Conservation (phyloP, 768 basidiomycete genomes). For the Phanerodontia chrysosporium region DNA sequence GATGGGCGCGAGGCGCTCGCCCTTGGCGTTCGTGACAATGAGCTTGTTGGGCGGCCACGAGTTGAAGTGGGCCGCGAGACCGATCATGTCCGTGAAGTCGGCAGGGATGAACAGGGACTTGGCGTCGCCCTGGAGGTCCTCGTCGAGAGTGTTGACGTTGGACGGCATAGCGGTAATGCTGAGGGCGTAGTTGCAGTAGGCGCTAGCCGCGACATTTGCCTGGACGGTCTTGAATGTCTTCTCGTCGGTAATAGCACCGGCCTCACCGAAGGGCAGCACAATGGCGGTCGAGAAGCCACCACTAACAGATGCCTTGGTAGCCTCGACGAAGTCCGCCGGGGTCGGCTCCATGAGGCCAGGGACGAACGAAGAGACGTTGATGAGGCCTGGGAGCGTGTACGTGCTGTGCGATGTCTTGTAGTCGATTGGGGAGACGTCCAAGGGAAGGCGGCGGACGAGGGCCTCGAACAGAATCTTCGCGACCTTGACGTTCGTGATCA, state of each 20-base stretch:
- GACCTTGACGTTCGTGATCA: slow-evolving; percentile 98
- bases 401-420: slow-evolving; percentile 92
- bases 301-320: slow-evolving; percentile 78
- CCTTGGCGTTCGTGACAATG: slow-evolving; percentile 92
- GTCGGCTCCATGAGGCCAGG: slow-evolving; percentile 57
- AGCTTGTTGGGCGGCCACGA: slow-evolving; percentile 89
- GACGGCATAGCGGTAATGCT: slow-evolving; percentile 68
- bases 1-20: slow-evolving; percentile 88
- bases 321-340: slow-evolving; percentile 58
- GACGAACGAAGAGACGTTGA: slow-evolving; percentile 86
- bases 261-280: slow-evolving; percentile 67
- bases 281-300: slow-evolving; percentile 88
- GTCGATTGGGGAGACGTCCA: slow-evolving; percentile 88
- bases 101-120: slow-evolving; percentile 88
- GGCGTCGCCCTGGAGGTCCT: slow-evolving; percentile 74
- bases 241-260: slow-evolving; percentile 61
- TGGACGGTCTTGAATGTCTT: slow-evolving; percentile 66
- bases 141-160: slow-evolving; percentile 62
- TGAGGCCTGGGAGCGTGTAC: slow-evolving; percentile 84
- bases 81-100: slow-evolving; percentile 44
- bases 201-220: slow-evolving; percentile 52
- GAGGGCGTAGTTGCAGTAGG: slow-evolving; percentile 87
- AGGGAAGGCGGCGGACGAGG: slow-evolving; percentile 80
- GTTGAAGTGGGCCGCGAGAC: slow-evolving; percentile 82
- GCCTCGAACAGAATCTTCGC: slow-evolving; percentile 96